Evolutionary conservation across 2,329 filamentous ascomycete genomes (phyloP).

Genomic region (Knufia petricola): DNA sequence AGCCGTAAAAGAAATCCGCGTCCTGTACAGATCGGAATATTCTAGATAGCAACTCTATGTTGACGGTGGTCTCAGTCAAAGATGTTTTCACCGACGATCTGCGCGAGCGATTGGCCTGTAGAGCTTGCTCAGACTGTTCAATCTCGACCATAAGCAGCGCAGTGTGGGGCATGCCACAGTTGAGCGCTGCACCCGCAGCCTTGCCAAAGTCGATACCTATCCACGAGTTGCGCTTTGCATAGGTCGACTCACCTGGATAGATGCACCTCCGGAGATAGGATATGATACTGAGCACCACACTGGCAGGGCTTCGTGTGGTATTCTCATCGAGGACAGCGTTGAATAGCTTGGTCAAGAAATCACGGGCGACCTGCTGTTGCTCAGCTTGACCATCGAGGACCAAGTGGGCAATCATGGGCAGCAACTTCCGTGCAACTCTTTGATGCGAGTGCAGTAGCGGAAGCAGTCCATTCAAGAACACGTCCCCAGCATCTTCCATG

Average conservation of each 20-base stretch:
- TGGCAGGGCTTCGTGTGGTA: conserved; percentile 48
- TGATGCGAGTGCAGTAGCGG: conserved; percentile 57
- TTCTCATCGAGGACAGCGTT: conserved; percentile 30
- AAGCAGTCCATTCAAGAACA: conserved; percentile 59
- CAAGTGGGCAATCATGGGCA: conserved; percentile 79
- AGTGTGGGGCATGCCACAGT: conserved; percentile 66
- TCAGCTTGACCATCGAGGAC: conserved; percentile 55
- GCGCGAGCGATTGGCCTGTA: conserved; percentile 41
- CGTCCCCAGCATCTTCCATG: conserved; percentile 49
- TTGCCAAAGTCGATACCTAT: conserved; percentile 68
- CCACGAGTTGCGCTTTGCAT: conserved; percentile 72
- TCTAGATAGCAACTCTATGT: conserved; percentile 60
- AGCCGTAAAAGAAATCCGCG: conserved; percentile 89
- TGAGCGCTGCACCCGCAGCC: conserved; percentile 61
- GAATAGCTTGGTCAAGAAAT: conserved; percentile 56
- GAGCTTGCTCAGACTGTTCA: conserved; percentile 40
- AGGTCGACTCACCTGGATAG: conserved; percentile 63
- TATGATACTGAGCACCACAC: conserved; percentile 65
- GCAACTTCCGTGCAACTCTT: conserved; percentile 61
- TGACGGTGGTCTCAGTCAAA: conserved; percentile 37
- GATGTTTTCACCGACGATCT: conserved; percentile 52
- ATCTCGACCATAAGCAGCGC: conserved; percentile 61
- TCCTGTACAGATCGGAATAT: conserved; percentile 94
- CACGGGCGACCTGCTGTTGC: conserved; percentile 55
- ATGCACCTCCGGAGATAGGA: conserved; percentile 81